Base-by-base conservation (phyloP, 805 yeast genomes). In the Saturnispora sanitii region DNA sequence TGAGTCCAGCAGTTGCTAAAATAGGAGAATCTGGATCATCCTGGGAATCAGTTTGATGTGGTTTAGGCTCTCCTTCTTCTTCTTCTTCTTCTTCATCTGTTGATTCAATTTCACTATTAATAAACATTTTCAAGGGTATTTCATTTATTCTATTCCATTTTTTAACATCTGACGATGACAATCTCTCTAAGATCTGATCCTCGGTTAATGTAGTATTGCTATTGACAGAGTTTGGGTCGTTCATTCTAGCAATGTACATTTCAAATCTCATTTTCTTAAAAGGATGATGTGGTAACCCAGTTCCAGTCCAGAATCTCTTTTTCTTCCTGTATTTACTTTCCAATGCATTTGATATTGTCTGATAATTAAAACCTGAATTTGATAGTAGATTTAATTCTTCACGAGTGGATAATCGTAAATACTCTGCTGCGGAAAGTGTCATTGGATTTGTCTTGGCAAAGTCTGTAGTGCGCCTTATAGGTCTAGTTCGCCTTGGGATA, bases 371-470 rank as follows among this genome's bases (percentile, higher is more conserved):
- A 0, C 56, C 58, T 1, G 20, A 36, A 15, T 42, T 45, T 2
- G 56, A 48, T 1, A 51, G 35, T 15, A 29, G n/a, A 25, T 60
- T 58, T 19, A 62, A 42, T 8, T 57, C 51, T 1, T 45, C 20
- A 26, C 48, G 48, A 1, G 57, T 29, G 3, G 61, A 52, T 8
- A 62, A 42, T 18, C 48, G 49, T 18, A 62, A 43, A 38, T 56
- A 60, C 19, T 53, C 59, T 0, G 65, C 60, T 2, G 63, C 49
- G 43, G 59, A 60, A 1, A 57, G 56, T 0, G 64, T 60, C 40
- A 55, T 61, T 8, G 58, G 58, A 43, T 62, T 65, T 8, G 61
- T 45, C 37, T 61, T 62, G 19, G 51, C 41, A 36, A 61, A 62
- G 5, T 49, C 51, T 37, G 47, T 54, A 12, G 40, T 33, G 31